Conservation (phyloP, 2,329 filamentous ascomycete genomes). For the Aciculosporium take region DNA sequence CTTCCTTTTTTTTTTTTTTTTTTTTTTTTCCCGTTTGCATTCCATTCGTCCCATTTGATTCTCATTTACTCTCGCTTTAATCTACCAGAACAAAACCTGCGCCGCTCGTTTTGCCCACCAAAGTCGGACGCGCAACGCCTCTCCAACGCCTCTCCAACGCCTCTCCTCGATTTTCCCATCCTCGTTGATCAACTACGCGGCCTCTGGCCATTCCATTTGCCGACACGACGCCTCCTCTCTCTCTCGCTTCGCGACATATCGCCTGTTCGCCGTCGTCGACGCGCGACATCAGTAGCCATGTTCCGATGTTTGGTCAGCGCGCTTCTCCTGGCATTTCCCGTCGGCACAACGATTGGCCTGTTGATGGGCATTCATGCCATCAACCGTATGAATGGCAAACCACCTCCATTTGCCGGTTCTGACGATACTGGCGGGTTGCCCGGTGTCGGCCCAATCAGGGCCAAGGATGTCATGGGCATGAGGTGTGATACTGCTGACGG, state of each 20-base stretch:
- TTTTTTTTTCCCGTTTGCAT: no score
- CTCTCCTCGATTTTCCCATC: no score
- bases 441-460: conserved; percentile 5
- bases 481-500: conserved; percentile 32
- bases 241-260: background rate
- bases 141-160: no score
- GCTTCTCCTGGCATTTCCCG: conserved; percentile 33
- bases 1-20: no score
- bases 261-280: background rate
- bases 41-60: background rate
- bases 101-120: conserved; percentile 6
- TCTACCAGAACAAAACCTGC: background rate
- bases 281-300: conserved; percentile 16
- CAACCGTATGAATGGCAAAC: conserved; percentile 26
- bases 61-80: conserved; percentile 1
- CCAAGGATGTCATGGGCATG: conserved; percentile 20
- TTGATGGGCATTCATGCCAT: conserved; percentile 34
- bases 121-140: background rate
- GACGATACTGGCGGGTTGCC: conserved; percentile 9
- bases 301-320: conserved; percentile 34
- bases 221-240: background rate
- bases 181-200: background rate
- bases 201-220: background rate
- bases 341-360: conserved; percentile 34
- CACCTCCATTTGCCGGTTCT: conserved; percentile 25